Evolutionary conservation across 192 early-diverging fungal species (phyloP).

Genomic region (Entomortierella parvispora): DNA sequence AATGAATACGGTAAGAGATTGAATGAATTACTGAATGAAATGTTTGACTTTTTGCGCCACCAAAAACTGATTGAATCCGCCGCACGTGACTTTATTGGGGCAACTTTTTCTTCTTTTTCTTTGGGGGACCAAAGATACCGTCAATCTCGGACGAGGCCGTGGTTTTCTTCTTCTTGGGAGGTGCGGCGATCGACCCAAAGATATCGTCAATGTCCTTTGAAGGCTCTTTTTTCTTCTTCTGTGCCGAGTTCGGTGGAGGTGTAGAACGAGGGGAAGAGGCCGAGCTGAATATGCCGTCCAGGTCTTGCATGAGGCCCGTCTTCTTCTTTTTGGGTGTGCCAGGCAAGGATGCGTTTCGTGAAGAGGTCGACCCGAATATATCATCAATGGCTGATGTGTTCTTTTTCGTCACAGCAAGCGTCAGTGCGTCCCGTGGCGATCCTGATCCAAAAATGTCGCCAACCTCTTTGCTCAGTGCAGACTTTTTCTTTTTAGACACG

Average conservation of each 20-base stretch:
- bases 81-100: no score
- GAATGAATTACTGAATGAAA: no score
- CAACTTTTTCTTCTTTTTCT: conserved; percentile 24
- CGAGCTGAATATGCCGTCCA: conserved; percentile 19
- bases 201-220: conserved; percentile 40
- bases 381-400: conserved; percentile 2
- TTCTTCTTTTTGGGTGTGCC: background rate
- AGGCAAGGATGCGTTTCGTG: background rate
- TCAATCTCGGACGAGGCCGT: conserved; percentile 26
- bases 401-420: background rate
- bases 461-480: no score
- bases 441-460: background rate
- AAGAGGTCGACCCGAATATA: background rate
- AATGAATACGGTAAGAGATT: no score
- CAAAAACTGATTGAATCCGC: no score
- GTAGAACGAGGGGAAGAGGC: background rate
- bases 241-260: background rate
- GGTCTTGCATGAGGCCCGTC: background rate
- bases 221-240: background rate
- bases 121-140: conserved; percentile 30
- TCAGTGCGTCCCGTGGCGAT: no score
- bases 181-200: conserved; percentile 19
- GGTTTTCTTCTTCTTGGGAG: conserved; percentile 20
- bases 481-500: no score
- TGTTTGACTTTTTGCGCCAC: no score